Percentiles rank a stretch among this genome's conserved stretches.
Evolutionary conservation across 345 rosid species (phyloP).

Genomic region (Salix purpurea): DNA sequence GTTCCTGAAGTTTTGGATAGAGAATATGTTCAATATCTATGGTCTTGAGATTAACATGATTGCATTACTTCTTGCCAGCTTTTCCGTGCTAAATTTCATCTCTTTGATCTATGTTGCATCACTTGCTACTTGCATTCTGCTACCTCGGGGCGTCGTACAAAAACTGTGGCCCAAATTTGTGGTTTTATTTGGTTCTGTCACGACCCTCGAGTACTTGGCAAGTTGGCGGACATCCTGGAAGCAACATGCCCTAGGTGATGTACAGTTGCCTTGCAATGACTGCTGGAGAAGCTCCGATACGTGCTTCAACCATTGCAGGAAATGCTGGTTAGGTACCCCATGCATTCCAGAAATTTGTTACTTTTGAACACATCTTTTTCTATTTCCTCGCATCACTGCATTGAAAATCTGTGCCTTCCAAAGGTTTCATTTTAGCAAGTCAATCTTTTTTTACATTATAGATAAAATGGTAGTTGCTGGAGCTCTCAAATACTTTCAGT

Average conservation of each 20-base stretch:
- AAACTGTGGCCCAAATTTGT: constrained; percentile 42
- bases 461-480: background rate
- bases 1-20: constrained; percentile 33
- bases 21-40: constrained; percentile 39
- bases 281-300: constrained; percentile 41
- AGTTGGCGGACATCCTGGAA: constrained; percentile 26
- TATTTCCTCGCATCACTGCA: background rate
- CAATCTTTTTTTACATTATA: background rate
- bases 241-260: constrained; percentile 8
- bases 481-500: too few relatives aligned
- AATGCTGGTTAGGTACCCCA: constrained; percentile 43
- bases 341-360: background rate
- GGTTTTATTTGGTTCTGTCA: constrained; percentile 31
- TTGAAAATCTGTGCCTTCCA: background rate
- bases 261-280: constrained; percentile 31
- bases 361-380: background rate
- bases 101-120: constrained; percentile 40
- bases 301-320: constrained; percentile 34
- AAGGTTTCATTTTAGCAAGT: background rate
- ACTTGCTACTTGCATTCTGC: constrained; percentile 39
- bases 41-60: constrained; percentile 50
- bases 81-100: constrained; percentile 41
- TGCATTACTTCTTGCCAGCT: constrained; percentile 44
- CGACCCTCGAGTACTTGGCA: constrained; percentile 39
- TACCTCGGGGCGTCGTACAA: constrained; percentile 21